Base-by-base conservation (phyloP, 768 basidiomycete species). In the Dioszegia hungarica region DNA sequence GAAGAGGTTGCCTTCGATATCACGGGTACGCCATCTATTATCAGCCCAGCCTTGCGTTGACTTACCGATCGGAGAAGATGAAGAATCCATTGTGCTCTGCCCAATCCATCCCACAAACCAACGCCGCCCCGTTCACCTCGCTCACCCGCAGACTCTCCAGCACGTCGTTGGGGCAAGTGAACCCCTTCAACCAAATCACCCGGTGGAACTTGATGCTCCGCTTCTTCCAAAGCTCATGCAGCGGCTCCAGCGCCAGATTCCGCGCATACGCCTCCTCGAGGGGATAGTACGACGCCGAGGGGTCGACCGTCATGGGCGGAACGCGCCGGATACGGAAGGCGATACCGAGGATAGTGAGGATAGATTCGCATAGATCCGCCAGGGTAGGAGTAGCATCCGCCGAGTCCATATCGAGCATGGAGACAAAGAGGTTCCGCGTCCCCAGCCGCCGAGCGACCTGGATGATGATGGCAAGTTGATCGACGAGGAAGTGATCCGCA, bases 101-200 rank as follows among this genome's bases (percentile, higher is more conserved):
- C 95, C 95, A 99, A 72, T 99, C 95, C 94, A 98, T 98, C n/a
- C 93, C 94, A 72, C 95, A 98, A 1, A 97, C 91, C 90, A 99
- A 90, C 0, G 92, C 90, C 2, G 95, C 95, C 63, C 92, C 84
- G 72, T 98, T 99, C 29, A 83, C 82, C 63, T 87, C 81, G 73
- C 88, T 90, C 59, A 97, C 87, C 61, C 92, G 86, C 72, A 98
- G 85, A 22, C 89, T 94, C 77, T 99, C 95, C 49, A 99, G 80
- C 45, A 99, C 92, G 74, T 99, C 95, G 69, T 91, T 94, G 1
- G 95, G 95, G 72, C 95, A 99, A 0, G 95, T 97, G 75, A 99
- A 99, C 0, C 95, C 95, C 71, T 97, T 99, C 60, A 98, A 81
- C 95, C 95, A 99, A 41, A 99, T 83, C 34, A 98, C 95, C 10